These are phyloP conservation scores for Chlamydomonas reinhardtii DNA, from an alignment of 163 green algal species.

Conservation along the genomic window DNA sequence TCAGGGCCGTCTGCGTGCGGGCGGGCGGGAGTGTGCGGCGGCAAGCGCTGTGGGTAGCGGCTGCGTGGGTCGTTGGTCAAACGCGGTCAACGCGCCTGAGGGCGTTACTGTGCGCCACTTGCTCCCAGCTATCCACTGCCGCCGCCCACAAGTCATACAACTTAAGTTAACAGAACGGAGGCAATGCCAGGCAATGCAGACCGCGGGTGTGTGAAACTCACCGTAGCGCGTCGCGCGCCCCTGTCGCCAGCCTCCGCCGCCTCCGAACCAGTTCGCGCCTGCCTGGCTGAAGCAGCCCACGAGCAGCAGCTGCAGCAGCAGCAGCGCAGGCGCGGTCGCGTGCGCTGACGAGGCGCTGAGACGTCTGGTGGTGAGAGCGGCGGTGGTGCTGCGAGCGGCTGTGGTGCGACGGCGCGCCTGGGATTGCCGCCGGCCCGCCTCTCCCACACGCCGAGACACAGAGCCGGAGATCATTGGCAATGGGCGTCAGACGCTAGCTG, in stretches of 20 bases:
- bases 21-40: neutral
- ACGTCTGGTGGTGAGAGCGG: too few relatives aligned
- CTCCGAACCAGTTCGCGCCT: neutral
- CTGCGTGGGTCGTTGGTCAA: neutral
- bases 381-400: too few relatives aligned
- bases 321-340: neutral
- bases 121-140: too few relatives aligned
- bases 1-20: slow-evolving; percentile 4
- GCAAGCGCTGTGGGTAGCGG: neutral
- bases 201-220: neutral
- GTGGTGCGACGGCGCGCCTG: too few relatives aligned
- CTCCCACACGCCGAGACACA: too few relatives aligned
- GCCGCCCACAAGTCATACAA: too few relatives aligned
- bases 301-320: neutral
- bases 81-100: neutral
- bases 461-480: too few relatives aligned
- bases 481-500: too few relatives aligned
- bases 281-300: neutral
- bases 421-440: too few relatives aligned
- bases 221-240: slow-evolving; percentile 25
- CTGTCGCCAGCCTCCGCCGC: neutral
- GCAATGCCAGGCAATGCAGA: neutral
- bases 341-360: too few relatives aligned
- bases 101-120: neutral
- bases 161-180: too few relatives aligned